Evolutionary conservation across 306 rosid genomes (phyloP), one percentile per base, ranked within the genome.

Genomic region (Sesbania bispinosa): DNA sequence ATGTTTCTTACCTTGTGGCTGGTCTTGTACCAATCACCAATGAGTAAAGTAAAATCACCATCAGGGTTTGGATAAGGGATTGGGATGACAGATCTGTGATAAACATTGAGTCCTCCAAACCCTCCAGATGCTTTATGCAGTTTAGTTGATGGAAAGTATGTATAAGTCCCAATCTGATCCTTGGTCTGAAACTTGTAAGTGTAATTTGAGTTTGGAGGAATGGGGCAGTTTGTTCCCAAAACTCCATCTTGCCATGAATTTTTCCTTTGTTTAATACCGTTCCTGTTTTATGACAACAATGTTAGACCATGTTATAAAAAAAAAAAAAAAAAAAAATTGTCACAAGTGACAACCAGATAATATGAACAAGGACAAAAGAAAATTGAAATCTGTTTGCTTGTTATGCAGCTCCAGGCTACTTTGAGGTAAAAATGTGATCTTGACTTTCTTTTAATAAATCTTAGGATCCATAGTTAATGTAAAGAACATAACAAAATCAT

Each of bases 231-330:
- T 41, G 97, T 94, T 75, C 99, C 99, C 74, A 87, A 68, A 20
- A 94, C 96, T 46, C 99, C 99, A 74, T 94, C 99, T 85, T 94
- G 99, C 99, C 99, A 94, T 52, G 99, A 94, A 81, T 94, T 94
- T 64, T 94, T 91, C 85, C 97, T 89, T 80, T 94, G 99, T 24
- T 94, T 94, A 52, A 94, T 87, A 9, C 97, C 99, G 32, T 94
- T 91, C 99, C 99, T 92, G 61, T 23, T 75, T 80, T 5, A 6
- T 20, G 46, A 7, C 46, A 68, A 77, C 39, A 52, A 53, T 51
- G 55, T 66, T 52, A 71, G 39, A 20, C 30, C 43, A 43, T 27
- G 2, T 66, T 24, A 20, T 62, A 13, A 51, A 3, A 42, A 30
- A 24, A 69, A 45, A 38, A 53, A 41, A n/a, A n/a, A n/a, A n/a